Evolutionary conservation across 106 monocot species (phyloP), one percentile per base, ranked within the genome.

Genomic region (Acorus calamus): DNA sequence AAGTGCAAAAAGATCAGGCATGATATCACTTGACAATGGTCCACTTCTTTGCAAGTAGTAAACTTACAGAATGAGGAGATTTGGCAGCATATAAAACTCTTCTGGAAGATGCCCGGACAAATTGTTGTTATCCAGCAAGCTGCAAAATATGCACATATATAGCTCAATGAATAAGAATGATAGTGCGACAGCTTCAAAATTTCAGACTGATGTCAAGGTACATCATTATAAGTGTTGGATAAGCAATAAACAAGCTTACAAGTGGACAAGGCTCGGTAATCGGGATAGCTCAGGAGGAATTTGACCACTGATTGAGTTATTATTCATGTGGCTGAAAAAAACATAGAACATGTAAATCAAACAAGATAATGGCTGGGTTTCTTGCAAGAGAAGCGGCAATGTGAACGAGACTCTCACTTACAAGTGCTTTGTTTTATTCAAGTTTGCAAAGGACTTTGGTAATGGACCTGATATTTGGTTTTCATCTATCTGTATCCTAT

Each of bases 211-310:
- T 57, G 13, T 14, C 9, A 57, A 5, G 5, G 14, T 57, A 57
- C 57, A 0, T 5, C 13, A 57, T 5, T 8, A 57, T 11, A 57
- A 10, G 14, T n/a, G 5, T n/a, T n/a, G 9, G 13, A n/a, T 57
- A n/a, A n/a, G n/a, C n/a, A n/a, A n/a, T n/a, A n/a, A n/a, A 57
- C 53, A 57, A 57, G 14, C 57, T 57, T 57, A 11, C 57, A 57
- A 57, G 57, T 57, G 57, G 14, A 57, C n/a, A 57, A 57, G 8
- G 5, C 5, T 11, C 6, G 57, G 57, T 11, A 57, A 57, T 9
- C 11, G 9, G 13, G 11, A 7, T 9, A 57, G 8, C n/a, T 57
- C 57, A 0, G 57, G 9, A n/a, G 57, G 57, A 57, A 57, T 57
- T 11, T 10, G 11, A 5, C 57, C 57, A 14, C 57, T 57, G 8